These are phyloP conservation scores for Schizonepeta tenuifolia DNA, from an alignment of 257 asterid genomes.

Conservation along the genomic window DNA sequence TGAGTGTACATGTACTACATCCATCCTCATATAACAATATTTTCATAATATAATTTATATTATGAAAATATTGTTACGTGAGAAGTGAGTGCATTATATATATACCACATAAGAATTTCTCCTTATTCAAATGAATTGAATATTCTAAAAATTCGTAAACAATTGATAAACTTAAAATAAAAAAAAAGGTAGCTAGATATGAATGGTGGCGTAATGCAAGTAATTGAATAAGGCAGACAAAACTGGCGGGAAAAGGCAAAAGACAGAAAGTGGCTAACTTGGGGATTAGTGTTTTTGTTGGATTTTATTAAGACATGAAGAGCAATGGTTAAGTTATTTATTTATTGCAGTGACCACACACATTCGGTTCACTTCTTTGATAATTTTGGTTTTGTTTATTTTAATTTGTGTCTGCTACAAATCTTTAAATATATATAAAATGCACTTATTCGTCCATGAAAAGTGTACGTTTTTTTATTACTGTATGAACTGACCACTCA, in stretches of 20 bases:
- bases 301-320: constrained; percentile 20
- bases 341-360: background rate
- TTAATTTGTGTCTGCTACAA: background rate
- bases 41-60: too few relatives aligned
- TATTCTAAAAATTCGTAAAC: background rate
- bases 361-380: background rate
- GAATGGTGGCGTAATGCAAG: background rate
- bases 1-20: too few relatives aligned
- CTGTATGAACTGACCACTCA: too few relatives aligned
- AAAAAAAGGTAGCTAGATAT: background rate
- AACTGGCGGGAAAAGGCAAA: constrained; percentile 2
- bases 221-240: constrained; percentile 10
- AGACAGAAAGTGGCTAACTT: constrained; percentile 20
- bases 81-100: too few relatives aligned
- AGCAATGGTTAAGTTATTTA: constrained; percentile 13
- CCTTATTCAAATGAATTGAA: too few relatives aligned
- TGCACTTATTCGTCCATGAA: too few relatives aligned
- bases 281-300: constrained; percentile 38
- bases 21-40: too few relatives aligned
- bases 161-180: background rate
- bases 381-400: background rate
- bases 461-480: too few relatives aligned
- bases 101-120: too few relatives aligned
- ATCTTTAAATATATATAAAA: too few relatives aligned
- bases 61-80: too few relatives aligned